Base-by-base conservation (phyloP, 805 yeast species). In the Saccharomycopsis oosterbeekiorum region DNA sequence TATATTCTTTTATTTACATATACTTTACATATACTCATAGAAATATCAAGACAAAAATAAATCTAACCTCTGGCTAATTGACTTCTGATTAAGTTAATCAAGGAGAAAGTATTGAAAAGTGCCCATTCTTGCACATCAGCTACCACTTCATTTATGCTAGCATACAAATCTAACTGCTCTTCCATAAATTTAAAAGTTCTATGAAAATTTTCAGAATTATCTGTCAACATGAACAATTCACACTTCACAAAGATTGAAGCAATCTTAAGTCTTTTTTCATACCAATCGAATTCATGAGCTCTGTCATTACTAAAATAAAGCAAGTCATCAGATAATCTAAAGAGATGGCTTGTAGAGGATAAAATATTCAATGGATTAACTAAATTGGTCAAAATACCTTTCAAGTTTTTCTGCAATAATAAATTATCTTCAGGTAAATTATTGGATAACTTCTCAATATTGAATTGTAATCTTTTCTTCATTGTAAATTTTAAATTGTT, bases 211-310 rank as follows among this genome's bases (percentile, higher is more conserved):
- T 70, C 68, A 21, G 93, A 84, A 24, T 75, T 76, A 71, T 93
- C 97, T 66, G 81, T 85, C 54, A 89, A 75, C 94, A 86, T 87
- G 74, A 82, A 89, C 64, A 89, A 74, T 71, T 93, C 97, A 47
- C 87, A 75, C 43, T 86, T 81, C 1, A 88, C 87, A 71, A 88
- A 89, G 1, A 87, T 80, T 1, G 87, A 78, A 26, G 88, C 80
- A 15, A 93, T 70, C 9, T 88, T 80, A 15, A 86, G 75, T 65
- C 99, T 78, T 69, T 91, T 88, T n/a, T 96, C 77, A 72, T 93
- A 93, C 99, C 99, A 93, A 2, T 89, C 86, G 70, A 88, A 85
- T 71, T 90, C 97, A 19, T 75, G 67, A 21, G 94, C 81, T 59
- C 72, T 69, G 70, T 92, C 97, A 11, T 92, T 94, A 0, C 96